Evolutionary conservation across 1,139 yeast species (phyloP).

Genomic region (Candida tetrigidarum): DNA sequence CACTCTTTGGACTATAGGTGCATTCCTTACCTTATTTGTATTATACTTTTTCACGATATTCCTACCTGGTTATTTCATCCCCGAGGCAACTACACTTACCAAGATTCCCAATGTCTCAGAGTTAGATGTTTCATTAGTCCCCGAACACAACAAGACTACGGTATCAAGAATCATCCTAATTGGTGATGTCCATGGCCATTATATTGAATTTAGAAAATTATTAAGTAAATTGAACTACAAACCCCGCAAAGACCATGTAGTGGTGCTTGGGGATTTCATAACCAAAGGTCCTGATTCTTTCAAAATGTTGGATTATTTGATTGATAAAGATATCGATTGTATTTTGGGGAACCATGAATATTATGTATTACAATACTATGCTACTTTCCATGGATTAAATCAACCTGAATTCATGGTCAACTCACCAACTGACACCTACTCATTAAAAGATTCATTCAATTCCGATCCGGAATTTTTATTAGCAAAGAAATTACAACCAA

Average conservation of each 20-base stretch:
- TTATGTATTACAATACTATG: conserved; percentile 62
- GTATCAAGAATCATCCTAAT: conserved; percentile 61
- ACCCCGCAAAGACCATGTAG: conserved; percentile 54
- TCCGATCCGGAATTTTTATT: conserved; percentile 62
- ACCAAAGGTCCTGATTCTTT: conserved; percentile 83
- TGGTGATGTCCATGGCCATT: conserved; percentile 92
- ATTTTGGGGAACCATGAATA: conserved; percentile 91
- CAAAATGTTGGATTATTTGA: conserved; percentile 68
- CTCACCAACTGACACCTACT: background rate
- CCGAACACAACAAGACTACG: conserved; percentile 4
- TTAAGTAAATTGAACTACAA: conserved; percentile 51
- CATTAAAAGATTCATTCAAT: conserved; percentile 32
- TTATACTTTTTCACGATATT: conserved; percentile 37
- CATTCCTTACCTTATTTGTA: conserved; percentile 20
- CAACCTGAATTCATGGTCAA: conserved; percentile 24
- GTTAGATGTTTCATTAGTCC: conserved; percentile 25
- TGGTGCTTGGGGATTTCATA: conserved; percentile 83
- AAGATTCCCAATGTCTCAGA: conserved; percentile 32
- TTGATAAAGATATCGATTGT: conserved; percentile 63
- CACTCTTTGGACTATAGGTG: conserved; percentile 17
- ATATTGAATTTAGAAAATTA: conserved; percentile 54
- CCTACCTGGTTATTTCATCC: conserved; percentile 41
- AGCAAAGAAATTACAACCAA: conserved; percentile 58
- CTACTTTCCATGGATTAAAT: conserved; percentile 56
- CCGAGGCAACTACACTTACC: conserved; percentile 31